phyloP scores from a whole-genome alignment of 1,284 basidiomycete species.

The Ustilago trichophora region DNA sequence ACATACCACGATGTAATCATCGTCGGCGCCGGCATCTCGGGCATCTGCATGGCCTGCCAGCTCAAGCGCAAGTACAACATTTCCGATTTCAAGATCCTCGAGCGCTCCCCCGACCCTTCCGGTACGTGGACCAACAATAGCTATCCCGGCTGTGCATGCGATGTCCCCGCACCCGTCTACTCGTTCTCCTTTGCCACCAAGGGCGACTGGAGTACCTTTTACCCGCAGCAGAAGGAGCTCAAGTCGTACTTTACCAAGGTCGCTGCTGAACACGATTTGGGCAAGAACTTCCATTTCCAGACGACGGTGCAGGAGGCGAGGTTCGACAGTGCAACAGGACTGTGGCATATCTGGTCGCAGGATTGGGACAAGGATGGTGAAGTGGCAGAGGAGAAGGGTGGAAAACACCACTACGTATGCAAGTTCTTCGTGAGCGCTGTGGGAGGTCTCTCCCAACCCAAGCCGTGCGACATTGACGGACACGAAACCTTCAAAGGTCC shows the following conservation, averaged over 20 bases:
- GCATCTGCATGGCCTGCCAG: conserved; percentile 58
- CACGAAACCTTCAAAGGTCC: conserved; percentile 59
- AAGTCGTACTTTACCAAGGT: conserved; percentile 56
- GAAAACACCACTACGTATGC: conserved; percentile 58
- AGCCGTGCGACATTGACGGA: conserved; percentile 56
- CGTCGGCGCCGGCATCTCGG: conserved; percentile 60
- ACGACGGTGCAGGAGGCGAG: conserved; percentile 53
- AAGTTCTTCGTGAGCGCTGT: conserved; percentile 60
- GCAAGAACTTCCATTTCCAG: conserved; percentile 49
- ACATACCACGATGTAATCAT: conserved; percentile 62
- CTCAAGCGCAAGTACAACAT: conserved; percentile 53
- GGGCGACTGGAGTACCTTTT: conserved; percentile 60
- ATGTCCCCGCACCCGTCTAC: conserved; percentile 64
- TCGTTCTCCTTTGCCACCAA: conserved; percentile 63
- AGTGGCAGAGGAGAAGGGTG: background rate
- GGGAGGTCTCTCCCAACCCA: conserved; percentile 61
- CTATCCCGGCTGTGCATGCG: conserved; percentile 61
- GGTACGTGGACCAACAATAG: conserved; percentile 59
- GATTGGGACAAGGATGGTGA: conserved; percentile 13
- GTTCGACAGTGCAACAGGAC: conserved; percentile 54
- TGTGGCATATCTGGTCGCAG: conserved; percentile 61
- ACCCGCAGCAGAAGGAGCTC: conserved; percentile 54
- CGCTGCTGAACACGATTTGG: conserved; percentile 50
- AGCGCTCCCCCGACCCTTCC: conserved; percentile 36
- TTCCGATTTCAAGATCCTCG: conserved; percentile 55